Evolutionary conservation across 2,329 filamentous ascomycete species (phyloP).

Genomic region (Aspergillus sp.): DNA sequence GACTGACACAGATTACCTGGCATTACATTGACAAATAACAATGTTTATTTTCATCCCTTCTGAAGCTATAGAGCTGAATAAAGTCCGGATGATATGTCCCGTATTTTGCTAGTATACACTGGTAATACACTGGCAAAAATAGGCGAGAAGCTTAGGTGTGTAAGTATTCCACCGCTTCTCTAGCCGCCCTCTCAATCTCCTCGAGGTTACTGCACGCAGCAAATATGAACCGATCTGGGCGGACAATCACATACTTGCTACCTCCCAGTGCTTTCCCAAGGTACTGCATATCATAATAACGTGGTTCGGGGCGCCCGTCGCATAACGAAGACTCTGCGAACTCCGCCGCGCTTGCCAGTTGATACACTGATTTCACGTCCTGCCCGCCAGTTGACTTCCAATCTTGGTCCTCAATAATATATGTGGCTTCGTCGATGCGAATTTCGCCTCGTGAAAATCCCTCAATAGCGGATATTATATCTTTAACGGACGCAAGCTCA

Average conservation of each 20-base stretch:
- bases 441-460: not conserved
- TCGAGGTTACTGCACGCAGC: constrained; percentile 25
- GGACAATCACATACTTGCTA: constrained; percentile 29
- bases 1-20: no score
- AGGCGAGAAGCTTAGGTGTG: not conserved
- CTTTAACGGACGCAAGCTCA: not conserved
- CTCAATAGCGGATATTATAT: not conserved
- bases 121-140: not conserved
- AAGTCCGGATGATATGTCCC: no score
- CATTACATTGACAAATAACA: no score
- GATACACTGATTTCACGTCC: constrained; percentile 11
- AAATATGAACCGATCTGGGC: constrained; percentile 37
- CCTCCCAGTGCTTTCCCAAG: constrained; percentile 22
- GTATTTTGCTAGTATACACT: no score
- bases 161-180: not conserved
- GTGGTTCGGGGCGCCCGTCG: constrained; percentile 27
- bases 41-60: no score
- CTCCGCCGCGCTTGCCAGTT: constrained; percentile 29
- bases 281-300: constrained; percentile 27
- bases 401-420: constrained; percentile 10
- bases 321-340: constrained; percentile 30
- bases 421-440: constrained; percentile 2
- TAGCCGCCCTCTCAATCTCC: constrained; percentile 20
- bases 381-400: not conserved
- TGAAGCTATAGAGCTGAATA: no score